Conservation (phyloP, 31 red algal genomes). For the Odonthalia washingtoniensis region DNA sequence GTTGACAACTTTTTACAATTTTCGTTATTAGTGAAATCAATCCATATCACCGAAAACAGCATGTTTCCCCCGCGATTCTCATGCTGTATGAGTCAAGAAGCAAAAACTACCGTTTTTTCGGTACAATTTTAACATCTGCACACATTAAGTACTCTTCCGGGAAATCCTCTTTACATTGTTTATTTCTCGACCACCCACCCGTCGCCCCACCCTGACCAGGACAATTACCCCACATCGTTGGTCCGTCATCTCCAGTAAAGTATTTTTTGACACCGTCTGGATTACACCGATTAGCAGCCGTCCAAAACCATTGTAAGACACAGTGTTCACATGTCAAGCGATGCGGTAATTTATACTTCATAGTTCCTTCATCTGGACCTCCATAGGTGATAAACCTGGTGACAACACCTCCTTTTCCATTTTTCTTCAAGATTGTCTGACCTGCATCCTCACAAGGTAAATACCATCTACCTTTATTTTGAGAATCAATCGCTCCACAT, state of each 20-base stretch:
- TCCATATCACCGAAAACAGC: too few relatives aligned
- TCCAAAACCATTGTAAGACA: constrained; percentile 69
- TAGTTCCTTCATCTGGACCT: too few relatives aligned
- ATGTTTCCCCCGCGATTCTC: too few relatives aligned
- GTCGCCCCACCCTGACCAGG: constrained; percentile 61
- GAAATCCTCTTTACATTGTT: constrained; percentile 14
- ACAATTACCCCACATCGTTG: constrained; percentile 55
- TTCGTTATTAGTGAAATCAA: too few relatives aligned
- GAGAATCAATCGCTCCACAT: constrained; percentile 46
- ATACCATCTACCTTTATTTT: constrained; percentile 49
- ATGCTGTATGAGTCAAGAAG: too few relatives aligned
- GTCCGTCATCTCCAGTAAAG: constrained; percentile 49
- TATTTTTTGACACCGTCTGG: constrained; percentile 53
- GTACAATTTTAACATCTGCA: constrained; percentile 61
- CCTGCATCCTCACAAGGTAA: constrained; percentile 51
- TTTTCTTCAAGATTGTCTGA: too few relatives aligned
- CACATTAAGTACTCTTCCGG: constrained; percentile 79
- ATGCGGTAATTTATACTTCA: too few relatives aligned
- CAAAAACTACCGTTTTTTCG: too few relatives aligned
- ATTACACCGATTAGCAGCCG: constrained; percentile 69
- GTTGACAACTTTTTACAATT: too few relatives aligned
- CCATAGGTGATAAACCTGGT: too few relatives aligned
- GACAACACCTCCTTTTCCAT: too few relatives aligned
- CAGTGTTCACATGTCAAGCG: constrained; percentile 33
- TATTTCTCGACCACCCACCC: constrained; percentile 7